Evolutionary conservation across 805 yeast genomes (phyloP).

Genomic region (Metschnikowia gruessii): DNA sequence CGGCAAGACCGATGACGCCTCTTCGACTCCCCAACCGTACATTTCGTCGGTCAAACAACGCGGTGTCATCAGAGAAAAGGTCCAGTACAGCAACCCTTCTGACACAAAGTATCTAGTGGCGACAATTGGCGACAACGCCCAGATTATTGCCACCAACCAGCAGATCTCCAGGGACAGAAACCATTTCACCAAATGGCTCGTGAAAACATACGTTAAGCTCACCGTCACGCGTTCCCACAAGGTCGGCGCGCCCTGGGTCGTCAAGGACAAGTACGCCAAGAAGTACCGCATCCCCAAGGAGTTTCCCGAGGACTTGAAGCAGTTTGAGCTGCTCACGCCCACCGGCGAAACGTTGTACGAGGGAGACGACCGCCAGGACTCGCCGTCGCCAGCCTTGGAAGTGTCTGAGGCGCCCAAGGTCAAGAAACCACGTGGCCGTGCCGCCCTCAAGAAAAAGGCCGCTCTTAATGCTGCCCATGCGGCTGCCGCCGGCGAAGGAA

Average conservation of each 20-base stretch:
- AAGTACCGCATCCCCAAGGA: slow-evolving; percentile 63
- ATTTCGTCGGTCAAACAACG: slow-evolving; percentile 33
- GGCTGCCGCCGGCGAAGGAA: slow-evolving; percentile 5
- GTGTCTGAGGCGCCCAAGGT: slow-evolving; percentile 4
- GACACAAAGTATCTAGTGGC: slow-evolving; percentile 66
- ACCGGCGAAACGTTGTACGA: slow-evolving; percentile 19
- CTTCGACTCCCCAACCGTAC: slow-evolving; percentile 11
- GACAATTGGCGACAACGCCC: slow-evolving; percentile 49
- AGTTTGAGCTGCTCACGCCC: slow-evolving; percentile 25
- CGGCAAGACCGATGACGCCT: not conserved
- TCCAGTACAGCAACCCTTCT: slow-evolving; percentile 58
- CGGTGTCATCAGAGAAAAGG: slow-evolving; percentile 81
- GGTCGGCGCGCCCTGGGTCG: slow-evolving; percentile 96
- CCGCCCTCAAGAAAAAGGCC: slow-evolving; percentile 16
- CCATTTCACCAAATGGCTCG: slow-evolving; percentile 83
- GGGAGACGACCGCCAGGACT: slow-evolving; percentile 15
- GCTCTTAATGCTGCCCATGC: slow-evolving; percentile 12
- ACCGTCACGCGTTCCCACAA: slow-evolving; percentile 73
- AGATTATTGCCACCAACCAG: slow-evolving; percentile 67
- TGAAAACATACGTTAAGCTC: slow-evolving; percentile 83
- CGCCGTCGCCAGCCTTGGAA: slow-evolving; percentile 9
- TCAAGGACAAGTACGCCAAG: slow-evolving; percentile 70
- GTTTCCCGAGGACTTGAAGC: slow-evolving; percentile 53
- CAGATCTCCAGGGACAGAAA: slow-evolving; percentile 81
- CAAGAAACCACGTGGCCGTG: slow-evolving; percentile 15